A percentile compares a stretch with the other conserved stretches of the same genome.
phyloP scores from a whole-genome alignment of 345 rosid genomes.

The Salix purpurea region DNA sequence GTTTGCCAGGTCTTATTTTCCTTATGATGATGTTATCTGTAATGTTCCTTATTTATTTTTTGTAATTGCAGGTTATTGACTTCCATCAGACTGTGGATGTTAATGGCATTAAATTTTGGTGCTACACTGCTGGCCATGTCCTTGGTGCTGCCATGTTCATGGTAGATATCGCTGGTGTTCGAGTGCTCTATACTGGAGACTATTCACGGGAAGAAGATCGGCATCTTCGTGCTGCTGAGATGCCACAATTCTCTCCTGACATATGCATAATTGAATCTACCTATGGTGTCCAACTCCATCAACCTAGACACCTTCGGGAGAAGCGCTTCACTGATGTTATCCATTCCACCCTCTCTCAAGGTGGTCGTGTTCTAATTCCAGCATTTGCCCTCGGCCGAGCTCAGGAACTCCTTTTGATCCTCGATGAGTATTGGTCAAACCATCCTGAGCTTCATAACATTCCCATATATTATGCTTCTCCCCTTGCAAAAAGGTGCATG shows the following conservation, averaged over 20 bases:
- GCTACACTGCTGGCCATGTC: conserved; percentile 97
- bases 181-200: conserved; percentile 90
- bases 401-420: conserved; percentile 33
- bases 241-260: conserved; percentile 94
- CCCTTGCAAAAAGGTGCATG: conserved; percentile 95
- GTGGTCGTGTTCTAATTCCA: conserved; percentile 80
- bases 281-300: conserved; percentile 94
- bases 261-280: conserved; percentile 93
- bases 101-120: conserved; percentile 90
- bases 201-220: conserved; percentile 94
- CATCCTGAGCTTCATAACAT: conserved; percentile 85
- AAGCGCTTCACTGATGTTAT: conserved; percentile 92
- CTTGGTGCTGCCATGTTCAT: conserved; percentile 99
- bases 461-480: conserved; percentile 92
- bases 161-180: conserved; percentile 93
- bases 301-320: conserved; percentile 78
- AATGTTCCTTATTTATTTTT: no score
- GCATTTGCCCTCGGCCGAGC: conserved; percentile 33
- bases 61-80: conserved; percentile 60
- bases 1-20: no score
- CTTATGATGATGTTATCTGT: no score
- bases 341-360: conserved; percentile 80
- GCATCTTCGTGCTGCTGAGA: conserved; percentile 93
- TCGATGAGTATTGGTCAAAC: conserved; percentile 87
- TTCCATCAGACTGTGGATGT: conserved; percentile 91